Evolutionary conservation across 2,329 filamentous ascomycete species (phyloP), one percentile per base, ranked within the genome.

Genomic region (Aspergillus transmontanensis): DNA sequence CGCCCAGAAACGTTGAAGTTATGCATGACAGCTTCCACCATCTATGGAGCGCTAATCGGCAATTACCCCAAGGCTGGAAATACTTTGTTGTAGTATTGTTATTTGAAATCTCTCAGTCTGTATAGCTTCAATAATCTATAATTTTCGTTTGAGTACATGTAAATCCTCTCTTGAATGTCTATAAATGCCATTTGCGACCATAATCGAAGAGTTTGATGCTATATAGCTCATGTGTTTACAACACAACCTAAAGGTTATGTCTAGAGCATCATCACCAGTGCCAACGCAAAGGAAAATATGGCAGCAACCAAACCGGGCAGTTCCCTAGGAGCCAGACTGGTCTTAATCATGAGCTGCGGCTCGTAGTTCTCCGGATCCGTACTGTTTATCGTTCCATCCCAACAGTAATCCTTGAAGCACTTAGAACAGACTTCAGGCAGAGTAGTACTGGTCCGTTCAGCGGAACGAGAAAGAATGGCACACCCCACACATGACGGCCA

Each of bases 401-500:
- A 99, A 85, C 95, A 99, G 81, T 97, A 97, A 23, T 82, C 78
- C 16, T 82, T 69, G 78, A 97, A 98, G 81, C 95, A 99, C 58
- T 84, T 72, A 50, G 80, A 82, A 81, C 95, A 99, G 11, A 86
- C 87, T 0, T 85, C 82, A 0, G 94, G 94, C 1, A 94, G 84
- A 0, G 80, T 66, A 0, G 90, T 90, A 21, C 84, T 82, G 0
- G 92, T 94, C 56, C 92, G 86, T 65, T 87, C 83, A 68, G 95
- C 86, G 69, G 89, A 93, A 65, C 94, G 87, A 60, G 85, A 86
- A 16, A 98, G 84, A 46, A 96, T 89, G 4, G 94, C 95, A 78
- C 94, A 99, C 26, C 89, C 93, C 5, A 97, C 90, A 71, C 94
- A 99, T 1, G 87, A 84, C 0, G 90, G 84, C 94, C 95, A 99